Evolutionary conservation across 2,329 filamentous ascomycete species (phyloP).

Genomic region (Scedosporium dehoogii): DNA sequence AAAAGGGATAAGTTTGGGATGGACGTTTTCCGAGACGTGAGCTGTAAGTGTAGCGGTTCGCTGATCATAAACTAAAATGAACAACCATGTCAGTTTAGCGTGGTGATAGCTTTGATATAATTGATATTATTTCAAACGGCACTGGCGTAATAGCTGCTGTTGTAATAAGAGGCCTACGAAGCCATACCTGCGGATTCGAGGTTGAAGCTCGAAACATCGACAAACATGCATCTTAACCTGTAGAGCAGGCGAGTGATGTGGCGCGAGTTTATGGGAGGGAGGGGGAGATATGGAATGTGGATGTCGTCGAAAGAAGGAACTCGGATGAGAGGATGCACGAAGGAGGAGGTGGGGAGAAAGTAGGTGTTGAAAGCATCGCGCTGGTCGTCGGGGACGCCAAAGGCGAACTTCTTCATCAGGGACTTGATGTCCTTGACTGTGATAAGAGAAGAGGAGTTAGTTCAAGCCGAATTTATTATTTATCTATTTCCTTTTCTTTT

Average conservation of each 20-base stretch:
- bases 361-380: constrained; percentile 56
- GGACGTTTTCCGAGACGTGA: background rate
- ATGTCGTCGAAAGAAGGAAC: background rate
- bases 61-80: constrained; percentile 3
- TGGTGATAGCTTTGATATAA: background rate
- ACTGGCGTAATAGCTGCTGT: too few relatives aligned
- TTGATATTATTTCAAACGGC: background rate
- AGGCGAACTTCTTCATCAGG: constrained; percentile 60
- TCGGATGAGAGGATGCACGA: constrained; percentile 65
- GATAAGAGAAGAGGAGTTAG: background rate
- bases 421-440: constrained; percentile 48
- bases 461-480: background rate
- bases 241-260: background rate
- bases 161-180: background rate
- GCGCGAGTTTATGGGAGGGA: constrained; percentile 1
- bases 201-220: background rate
- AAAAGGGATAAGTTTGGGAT: constrained; percentile 1
- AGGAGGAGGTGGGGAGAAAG: constrained; percentile 62
- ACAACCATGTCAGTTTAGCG: background rate
- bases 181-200: background rate
- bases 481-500: too few relatives aligned
- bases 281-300: background rate
- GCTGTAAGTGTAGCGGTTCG: background rate
- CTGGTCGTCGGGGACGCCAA: constrained; percentile 58
- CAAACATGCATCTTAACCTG: background rate